These are phyloP conservation scores for Colletotrichum caudatum DNA, from an alignment of 2,329 filamentous ascomycete genomes.

Conservation along the genomic window DNA sequence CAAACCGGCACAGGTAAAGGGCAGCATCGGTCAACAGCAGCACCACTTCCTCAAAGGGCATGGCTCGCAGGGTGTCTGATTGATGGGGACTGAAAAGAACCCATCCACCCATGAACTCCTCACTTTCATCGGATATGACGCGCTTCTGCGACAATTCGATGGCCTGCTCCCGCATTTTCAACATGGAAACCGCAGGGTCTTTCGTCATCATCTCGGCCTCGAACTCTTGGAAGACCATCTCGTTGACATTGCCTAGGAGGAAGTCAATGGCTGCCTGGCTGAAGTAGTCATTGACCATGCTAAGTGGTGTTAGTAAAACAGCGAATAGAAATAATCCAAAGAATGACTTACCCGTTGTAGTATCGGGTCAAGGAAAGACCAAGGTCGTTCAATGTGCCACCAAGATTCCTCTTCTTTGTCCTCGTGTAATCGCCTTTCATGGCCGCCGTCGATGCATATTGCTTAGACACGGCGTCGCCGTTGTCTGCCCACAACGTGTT, in stretches of 20 bases:
- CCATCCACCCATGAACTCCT: conserved; percentile 92
- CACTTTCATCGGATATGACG: conserved; percentile 83
- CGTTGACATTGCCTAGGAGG: conserved; percentile 87
- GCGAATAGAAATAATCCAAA: not conserved
- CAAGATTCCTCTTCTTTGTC: conserved; percentile 89
- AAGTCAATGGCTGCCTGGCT: conserved; percentile 96
- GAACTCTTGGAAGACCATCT: conserved; percentile 91
- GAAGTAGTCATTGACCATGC: conserved; percentile 98
- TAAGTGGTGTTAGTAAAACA: conserved; percentile 54
- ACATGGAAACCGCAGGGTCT: conserved; percentile 89
- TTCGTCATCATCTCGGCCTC: conserved; percentile 93
- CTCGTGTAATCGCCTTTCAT: conserved; percentile 97
- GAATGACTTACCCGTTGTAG: conserved; percentile 69
- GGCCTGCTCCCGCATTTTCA: conserved; percentile 85
- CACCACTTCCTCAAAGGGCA: conserved; percentile 87
- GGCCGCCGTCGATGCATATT: conserved; percentile 95
- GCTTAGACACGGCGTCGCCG: conserved; percentile 93
- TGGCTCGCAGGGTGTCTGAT: conserved; percentile 74
- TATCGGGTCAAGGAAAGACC: conserved; percentile 86
- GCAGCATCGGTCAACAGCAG: conserved; percentile 87
- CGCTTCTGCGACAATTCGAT: conserved; percentile 91
- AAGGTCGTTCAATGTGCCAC: conserved; percentile 90
- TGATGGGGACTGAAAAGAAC: conserved; percentile 82
- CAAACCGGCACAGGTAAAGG: conserved; percentile 89
- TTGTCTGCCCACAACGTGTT: conserved; percentile 98